Percentiles rank a stretch among this genome's conserved stretches.
phyloP scores from a whole-genome alignment of 2,329 filamentous ascomycete genomes.

The Botryosphaeria dothidea region DNA sequence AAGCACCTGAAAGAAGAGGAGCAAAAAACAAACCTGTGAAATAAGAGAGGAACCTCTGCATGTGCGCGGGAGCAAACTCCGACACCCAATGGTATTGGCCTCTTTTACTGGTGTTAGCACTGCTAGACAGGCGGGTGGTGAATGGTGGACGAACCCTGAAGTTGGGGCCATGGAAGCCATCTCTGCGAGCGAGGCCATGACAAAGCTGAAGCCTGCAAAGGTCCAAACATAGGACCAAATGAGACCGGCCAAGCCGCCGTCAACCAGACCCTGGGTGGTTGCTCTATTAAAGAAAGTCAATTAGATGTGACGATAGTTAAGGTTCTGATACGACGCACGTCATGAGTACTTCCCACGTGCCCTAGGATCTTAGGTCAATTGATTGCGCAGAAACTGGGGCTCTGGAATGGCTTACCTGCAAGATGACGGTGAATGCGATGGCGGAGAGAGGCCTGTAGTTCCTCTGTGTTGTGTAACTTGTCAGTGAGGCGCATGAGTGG shows the following conservation, averaged over 20 bases:
- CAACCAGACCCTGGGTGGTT: slow-evolving; percentile 17
- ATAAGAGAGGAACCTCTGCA: slow-evolving; percentile 22
- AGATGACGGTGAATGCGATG: slow-evolving; percentile 53
- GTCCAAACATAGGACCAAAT: slow-evolving; percentile 35
- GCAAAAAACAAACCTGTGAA: slow-evolving; percentile 20
- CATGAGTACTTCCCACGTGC: slow-evolving; percentile 56
- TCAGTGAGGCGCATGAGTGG: neutral
- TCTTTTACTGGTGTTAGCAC: too few relatives aligned
- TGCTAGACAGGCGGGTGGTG: too few relatives aligned
- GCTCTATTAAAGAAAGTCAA: slow-evolving; percentile 1
- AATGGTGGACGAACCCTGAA: too few relatives aligned
- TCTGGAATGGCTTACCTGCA: too few relatives aligned
- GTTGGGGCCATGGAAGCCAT: slow-evolving; percentile 23
- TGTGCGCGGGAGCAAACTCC: slow-evolving; percentile 22
- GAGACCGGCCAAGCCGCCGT: slow-evolving; percentile 22
- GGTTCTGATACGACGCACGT: slow-evolving; percentile 26
- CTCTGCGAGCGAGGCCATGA: slow-evolving; percentile 22
- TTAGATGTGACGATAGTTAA: neutral
- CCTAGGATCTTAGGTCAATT: too few relatives aligned
- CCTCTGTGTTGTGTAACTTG: slow-evolving; percentile 32
- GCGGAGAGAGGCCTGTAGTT: slow-evolving; percentile 55
- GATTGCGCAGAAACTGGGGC: too few relatives aligned
- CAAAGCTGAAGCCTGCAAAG: slow-evolving; percentile 31
- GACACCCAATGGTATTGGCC: slow-evolving; percentile 21
- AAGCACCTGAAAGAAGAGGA: neutral